These are phyloP conservation scores for Glycine soja DNA, from an alignment of 306 rosid genomes.

Conservation along the genomic window DNA sequence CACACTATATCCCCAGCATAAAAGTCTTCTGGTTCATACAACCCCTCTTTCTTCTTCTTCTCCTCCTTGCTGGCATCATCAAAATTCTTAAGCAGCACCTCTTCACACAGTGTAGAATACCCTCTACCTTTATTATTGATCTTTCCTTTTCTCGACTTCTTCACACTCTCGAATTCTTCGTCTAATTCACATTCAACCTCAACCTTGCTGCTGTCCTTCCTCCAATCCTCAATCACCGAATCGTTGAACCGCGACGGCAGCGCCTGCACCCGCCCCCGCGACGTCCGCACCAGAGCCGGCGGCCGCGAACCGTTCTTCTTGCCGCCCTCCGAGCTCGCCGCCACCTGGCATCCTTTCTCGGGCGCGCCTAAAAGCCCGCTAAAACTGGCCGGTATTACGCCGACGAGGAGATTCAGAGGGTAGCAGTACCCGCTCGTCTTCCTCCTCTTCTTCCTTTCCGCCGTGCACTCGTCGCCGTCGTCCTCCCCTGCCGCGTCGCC, in stretches of 20 bases:
- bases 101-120: conserved; percentile 61
- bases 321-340: conserved; percentile 41
- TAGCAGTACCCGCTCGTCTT: conserved; percentile 58
- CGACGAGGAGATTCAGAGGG: conserved; percentile 75
- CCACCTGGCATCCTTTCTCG: conserved; percentile 48
- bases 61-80: conserved; percentile 50
- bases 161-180: conserved; percentile 56
- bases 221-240: conserved; percentile 88
- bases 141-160: conserved; percentile 47
- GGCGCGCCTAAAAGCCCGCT: conserved; percentile 51
- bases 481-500: conserved; percentile 63
- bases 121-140: conserved; percentile 40
- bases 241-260: conserved; percentile 87
- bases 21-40: conserved; percentile 78
- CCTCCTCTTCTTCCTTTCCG: conserved; percentile 71
- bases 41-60: conserved; percentile 55
- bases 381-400: conserved; percentile 63
- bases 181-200: conserved; percentile 59
- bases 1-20: conserved; percentile 82
- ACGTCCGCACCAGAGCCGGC: conserved; percentile 67
- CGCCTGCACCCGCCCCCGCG: conserved; percentile 85
- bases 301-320: conserved; percentile 62
- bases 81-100: conserved; percentile 55
- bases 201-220: conserved; percentile 66
- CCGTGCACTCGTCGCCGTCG: conserved; percentile 55